phyloP scores from a whole-genome alignment of 495 filamentous ascomycete species.

The Astrocystis sublimbata region DNA sequence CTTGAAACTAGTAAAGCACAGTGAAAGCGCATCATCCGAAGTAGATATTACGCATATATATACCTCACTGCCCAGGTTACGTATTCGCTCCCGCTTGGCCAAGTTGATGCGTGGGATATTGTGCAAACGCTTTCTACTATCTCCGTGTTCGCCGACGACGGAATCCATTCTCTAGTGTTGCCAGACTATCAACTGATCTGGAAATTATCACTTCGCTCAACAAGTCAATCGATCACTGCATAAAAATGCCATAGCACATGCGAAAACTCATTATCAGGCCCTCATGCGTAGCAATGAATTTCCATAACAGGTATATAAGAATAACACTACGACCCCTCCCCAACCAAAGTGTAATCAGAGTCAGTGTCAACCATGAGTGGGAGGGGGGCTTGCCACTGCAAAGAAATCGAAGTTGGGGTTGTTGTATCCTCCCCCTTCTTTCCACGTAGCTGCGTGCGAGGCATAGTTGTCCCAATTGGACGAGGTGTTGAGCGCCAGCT shows the following conservation, averaged over 20 bases:
- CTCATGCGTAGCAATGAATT: background rate
- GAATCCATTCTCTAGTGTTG: too few relatives aligned
- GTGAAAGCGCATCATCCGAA: too few relatives aligned
- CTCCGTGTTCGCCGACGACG: too few relatives aligned
- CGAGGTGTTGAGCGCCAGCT: constrained; percentile 58
- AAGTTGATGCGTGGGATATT: too few relatives aligned
- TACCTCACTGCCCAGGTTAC: too few relatives aligned
- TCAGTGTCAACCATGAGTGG: constrained; percentile 25
- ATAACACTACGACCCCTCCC: background rate
- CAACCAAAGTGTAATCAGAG: too few relatives aligned
- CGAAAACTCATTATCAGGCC: background rate
- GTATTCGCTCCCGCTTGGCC: too few relatives aligned
- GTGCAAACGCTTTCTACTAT: too few relatives aligned
- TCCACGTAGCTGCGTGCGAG: constrained; percentile 34
- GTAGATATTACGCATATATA: too few relatives aligned
- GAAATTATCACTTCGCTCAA: too few relatives aligned
- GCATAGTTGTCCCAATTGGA: constrained; percentile 38
- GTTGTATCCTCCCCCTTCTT: constrained; percentile 33
- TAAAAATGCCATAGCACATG: background rate
- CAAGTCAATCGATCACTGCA: background rate
- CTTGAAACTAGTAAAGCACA: constrained; percentile 24
- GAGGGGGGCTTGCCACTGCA: constrained; percentile 24
- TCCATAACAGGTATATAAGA: background rate
- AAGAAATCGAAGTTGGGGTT: constrained; percentile 31
- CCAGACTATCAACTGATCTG: background rate